Conservation (phyloP, 2,329 filamentous ascomycete genomes). For the Colletotrichum sp. region DNA sequence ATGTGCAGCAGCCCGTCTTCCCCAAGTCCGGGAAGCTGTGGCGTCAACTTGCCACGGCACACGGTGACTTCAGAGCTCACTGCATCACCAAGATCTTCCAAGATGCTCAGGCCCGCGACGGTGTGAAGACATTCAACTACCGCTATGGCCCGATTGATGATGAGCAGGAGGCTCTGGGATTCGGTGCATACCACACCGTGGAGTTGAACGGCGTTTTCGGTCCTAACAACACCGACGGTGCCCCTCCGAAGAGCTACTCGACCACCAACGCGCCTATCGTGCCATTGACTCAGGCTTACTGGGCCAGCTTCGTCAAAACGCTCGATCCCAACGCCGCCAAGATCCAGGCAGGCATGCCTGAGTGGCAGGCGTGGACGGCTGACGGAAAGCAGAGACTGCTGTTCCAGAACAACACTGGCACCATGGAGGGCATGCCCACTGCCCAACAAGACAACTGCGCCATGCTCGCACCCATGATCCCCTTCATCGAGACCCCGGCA, state of each 20-base stretch:
- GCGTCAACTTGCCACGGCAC: constrained; percentile 39
- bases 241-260: constrained; percentile 60
- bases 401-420: constrained; percentile 45
- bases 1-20: constrained; percentile 35
- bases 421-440: constrained; percentile 41
- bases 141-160: constrained; percentile 72
- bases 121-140: constrained; percentile 65
- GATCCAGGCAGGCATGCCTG: constrained; percentile 48
- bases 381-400: constrained; percentile 40
- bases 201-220: constrained; percentile 74
- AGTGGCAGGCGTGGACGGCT: constrained; percentile 48
- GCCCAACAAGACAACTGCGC: constrained; percentile 25
- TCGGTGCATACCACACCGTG: constrained; percentile 71
- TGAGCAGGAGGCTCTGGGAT: constrained; percentile 52
- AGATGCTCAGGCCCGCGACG: constrained; percentile 31
- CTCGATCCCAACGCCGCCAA: constrained; percentile 68
- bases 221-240: constrained; percentile 54
- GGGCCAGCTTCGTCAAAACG: constrained; percentile 73
- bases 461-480: constrained; percentile 26
- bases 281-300: constrained; percentile 70
- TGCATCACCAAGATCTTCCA: constrained; percentile 38
- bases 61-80: constrained; percentile 40
- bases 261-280: constrained; percentile 62
- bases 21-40: constrained; percentile 37
- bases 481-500: constrained; percentile 24